These are phyloP conservation scores for Cordyceps cicadae DNA, from an alignment of 2,329 filamentous ascomycete species.

Conservation along the genomic window DNA sequence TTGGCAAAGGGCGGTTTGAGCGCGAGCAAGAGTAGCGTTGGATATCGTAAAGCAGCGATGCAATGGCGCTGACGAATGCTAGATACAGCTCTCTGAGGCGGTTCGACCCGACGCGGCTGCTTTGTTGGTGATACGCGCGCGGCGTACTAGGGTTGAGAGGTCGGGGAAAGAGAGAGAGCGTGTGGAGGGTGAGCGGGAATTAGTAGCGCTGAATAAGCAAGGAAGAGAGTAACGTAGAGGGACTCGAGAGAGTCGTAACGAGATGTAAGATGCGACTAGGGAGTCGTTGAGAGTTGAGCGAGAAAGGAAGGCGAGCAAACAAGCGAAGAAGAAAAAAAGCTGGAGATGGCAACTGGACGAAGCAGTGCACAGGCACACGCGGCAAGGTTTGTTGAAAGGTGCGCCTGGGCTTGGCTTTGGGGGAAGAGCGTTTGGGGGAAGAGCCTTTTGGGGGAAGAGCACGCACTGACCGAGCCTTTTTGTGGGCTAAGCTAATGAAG, in stretches of 20 bases:
- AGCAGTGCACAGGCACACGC: neutral
- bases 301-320: neutral
- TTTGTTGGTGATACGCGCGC: neutral
- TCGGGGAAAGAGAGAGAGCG: too few relatives aligned
- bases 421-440: too few relatives aligned
- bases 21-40: neutral
- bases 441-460: too few relatives aligned
- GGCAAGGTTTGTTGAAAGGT: slow-evolving; percentile 1
- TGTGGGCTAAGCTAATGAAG: neutral
- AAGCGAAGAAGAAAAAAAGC: neutral
- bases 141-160: neutral
- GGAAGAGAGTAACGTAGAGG: neutral
- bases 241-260: neutral
- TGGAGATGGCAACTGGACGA: neutral
- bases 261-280: neutral
- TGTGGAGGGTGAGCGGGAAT: neutral
- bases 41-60: neutral
- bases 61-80: neutral
- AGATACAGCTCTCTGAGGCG: neutral
- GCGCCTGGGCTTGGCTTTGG: neutral
- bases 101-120: neutral
- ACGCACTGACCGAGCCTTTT: neutral
- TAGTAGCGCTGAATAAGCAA: neutral
- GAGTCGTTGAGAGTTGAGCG: neutral
- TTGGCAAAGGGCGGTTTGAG: neutral